These are phyloP conservation scores for Trichosporon faecale DNA, from an alignment of 1,284 basidiomycete genomes.

Conservation along the genomic window DNA sequence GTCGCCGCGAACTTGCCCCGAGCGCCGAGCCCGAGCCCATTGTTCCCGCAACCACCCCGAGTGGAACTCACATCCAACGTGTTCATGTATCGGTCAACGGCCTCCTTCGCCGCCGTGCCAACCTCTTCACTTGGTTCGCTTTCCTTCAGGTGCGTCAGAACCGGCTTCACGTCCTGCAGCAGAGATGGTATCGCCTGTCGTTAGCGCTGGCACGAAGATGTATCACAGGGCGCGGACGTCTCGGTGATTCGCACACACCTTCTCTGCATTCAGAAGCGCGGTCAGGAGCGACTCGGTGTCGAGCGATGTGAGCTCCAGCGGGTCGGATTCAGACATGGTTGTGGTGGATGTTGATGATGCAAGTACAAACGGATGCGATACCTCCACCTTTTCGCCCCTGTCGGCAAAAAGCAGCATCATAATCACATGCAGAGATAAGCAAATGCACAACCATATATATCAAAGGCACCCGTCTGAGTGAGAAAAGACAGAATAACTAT, in stretches of 20 bases:
- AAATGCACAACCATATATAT: background rate
- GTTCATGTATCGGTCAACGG: constrained; percentile 41
- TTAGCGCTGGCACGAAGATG: background rate
- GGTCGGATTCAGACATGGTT: constrained; percentile 23
- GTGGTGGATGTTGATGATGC: background rate
- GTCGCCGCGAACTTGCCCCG: too few relatives aligned
- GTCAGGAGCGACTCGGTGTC: constrained; percentile 41
- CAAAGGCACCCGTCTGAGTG: background rate
- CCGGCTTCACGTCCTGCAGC: constrained; percentile 40
- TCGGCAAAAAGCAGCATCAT: too few relatives aligned
- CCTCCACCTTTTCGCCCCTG: background rate
- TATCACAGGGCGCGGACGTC: background rate
- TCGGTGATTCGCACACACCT: constrained; percentile 27
- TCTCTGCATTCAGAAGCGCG: constrained; percentile 42
- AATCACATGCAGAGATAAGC: constrained; percentile 1
- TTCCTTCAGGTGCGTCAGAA: constrained; percentile 35
- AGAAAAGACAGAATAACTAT: background rate
- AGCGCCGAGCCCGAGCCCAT: background rate
- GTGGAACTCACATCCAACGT: constrained; percentile 42
- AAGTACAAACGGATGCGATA: background rate
- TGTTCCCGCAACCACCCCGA: background rate
- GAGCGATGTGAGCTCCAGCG: constrained; percentile 40
- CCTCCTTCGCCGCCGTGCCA: constrained; percentile 31
- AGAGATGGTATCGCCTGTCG: constrained; percentile 42
- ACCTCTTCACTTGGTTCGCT: constrained; percentile 27